Evolutionary conservation across 192 early-diverging fungal genomes (phyloP).

Genomic region (Rhizophlyctis rosea): DNA sequence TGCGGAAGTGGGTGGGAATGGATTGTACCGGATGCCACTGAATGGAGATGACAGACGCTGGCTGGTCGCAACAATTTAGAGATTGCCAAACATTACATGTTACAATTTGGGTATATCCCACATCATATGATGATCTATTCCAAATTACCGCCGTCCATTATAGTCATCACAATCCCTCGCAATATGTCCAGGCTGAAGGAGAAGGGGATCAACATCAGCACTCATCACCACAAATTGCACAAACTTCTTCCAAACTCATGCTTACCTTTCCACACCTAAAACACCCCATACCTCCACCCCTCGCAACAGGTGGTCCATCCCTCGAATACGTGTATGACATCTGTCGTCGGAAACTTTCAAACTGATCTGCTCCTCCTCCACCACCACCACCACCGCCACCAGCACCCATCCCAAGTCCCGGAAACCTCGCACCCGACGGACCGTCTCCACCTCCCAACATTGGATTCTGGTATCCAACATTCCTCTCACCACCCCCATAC

Average conservation of each 20-base stretch:
- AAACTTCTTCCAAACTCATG: neutral
- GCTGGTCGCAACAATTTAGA: no score
- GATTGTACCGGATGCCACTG: no score
- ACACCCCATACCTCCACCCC: neutral
- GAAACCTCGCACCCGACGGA: no score
- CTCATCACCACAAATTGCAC: neutral
- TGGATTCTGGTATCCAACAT: neutral
- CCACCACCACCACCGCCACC: neutral
- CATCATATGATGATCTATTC: no score
- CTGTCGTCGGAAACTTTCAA: neutral
- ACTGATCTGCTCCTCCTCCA: neutral
- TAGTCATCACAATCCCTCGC: neutral
- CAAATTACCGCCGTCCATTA: neutral
- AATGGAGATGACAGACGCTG: no score
- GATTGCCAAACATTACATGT: no score
- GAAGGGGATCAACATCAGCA: neutral
- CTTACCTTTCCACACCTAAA: neutral
- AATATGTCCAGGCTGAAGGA: neutral
- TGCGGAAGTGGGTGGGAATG: no score
- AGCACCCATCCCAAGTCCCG: neutral
- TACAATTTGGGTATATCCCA: no score
- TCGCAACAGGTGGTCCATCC: neutral
- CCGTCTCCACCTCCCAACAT: no score
- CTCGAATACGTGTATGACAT: neutral
- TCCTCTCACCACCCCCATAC: neutral